Conservation (phyloP, 2,329 filamentous ascomycete genomes). For the Talaromyces sp. region DNA sequence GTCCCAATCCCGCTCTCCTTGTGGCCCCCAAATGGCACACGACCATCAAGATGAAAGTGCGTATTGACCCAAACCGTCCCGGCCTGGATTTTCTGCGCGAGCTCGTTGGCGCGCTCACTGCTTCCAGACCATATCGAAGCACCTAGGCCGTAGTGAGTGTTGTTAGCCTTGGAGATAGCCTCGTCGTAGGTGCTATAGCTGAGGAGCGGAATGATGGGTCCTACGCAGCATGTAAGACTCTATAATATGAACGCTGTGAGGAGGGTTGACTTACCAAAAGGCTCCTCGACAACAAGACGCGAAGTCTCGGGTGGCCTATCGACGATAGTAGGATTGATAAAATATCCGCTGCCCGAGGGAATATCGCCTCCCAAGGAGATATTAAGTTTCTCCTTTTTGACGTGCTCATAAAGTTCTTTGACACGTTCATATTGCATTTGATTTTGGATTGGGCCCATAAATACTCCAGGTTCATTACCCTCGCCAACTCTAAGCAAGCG, state of each 20-base stretch:
- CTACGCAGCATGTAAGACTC: slow-evolving; percentile 29
- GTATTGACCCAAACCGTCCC: slow-evolving; percentile 40
- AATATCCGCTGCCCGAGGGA: slow-evolving; percentile 45
- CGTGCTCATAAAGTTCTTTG: slow-evolving; percentile 53
- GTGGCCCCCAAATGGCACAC: slow-evolving; percentile 24
- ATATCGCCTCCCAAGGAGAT: slow-evolving; percentile 48
- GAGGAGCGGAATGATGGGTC: slow-evolving; percentile 57
- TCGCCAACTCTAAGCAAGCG: slow-evolving; percentile 33
- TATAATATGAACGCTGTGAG: background rate
- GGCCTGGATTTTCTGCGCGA: slow-evolving; percentile 42
- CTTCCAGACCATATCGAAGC: slow-evolving; percentile 47
- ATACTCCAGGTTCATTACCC: background rate
- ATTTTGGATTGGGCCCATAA: slow-evolving; percentile 58
- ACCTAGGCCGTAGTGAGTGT: slow-evolving; percentile 44
- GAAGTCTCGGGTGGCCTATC: slow-evolving; percentile 52
- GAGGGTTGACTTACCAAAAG: slow-evolving; percentile 44
- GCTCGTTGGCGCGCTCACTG: slow-evolving; percentile 39
- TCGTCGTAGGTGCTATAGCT: slow-evolving; percentile 52
- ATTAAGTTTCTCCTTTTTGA: slow-evolving; percentile 49
- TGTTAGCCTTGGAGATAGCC: slow-evolving; percentile 41
- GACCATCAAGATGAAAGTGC: slow-evolving; percentile 18
- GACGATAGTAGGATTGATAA: slow-evolving; percentile 55
- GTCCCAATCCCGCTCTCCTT: slow-evolving; percentile 31
- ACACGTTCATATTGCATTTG: slow-evolving; percentile 58
- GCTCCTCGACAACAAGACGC: slow-evolving; percentile 53